Percentiles rank a stretch among this genome's conserved stretches.
phyloP scores from a whole-genome alignment of 345 rosid species.

The Physaria fendleri region DNA sequence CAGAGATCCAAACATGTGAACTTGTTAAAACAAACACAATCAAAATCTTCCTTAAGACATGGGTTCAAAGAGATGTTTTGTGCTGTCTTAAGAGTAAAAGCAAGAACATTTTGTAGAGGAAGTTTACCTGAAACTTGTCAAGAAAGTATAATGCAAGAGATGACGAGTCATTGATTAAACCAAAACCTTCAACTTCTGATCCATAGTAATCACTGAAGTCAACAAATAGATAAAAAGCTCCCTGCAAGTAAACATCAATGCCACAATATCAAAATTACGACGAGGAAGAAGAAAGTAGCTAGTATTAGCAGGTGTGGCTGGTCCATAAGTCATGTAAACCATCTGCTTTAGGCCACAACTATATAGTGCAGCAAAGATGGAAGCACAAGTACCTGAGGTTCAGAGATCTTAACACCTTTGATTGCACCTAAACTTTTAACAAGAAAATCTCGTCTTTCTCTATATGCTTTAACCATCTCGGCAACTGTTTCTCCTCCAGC shows the following conservation, averaged over 20 bases:
- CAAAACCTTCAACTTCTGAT: constrained; percentile 68
- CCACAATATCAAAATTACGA: neutral
- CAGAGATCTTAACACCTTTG: constrained; percentile 75
- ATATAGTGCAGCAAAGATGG: neutral
- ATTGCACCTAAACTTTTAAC: constrained; percentile 65
- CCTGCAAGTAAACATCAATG: constrained; percentile 43
- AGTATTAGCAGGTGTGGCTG: too few relatives aligned
- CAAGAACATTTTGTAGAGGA: neutral
- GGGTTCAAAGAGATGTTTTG: neutral
- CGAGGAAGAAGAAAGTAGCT: neutral
- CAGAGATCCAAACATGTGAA: neutral
- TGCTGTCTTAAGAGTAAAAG: neutral
- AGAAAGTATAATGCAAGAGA: constrained; percentile 60
- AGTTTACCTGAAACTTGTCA: constrained; percentile 34
- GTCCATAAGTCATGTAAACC: too few relatives aligned
- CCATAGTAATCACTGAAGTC: constrained; percentile 87
- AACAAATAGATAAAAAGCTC: constrained; percentile 89
- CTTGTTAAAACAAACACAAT: too few relatives aligned
- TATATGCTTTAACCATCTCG: constrained; percentile 79
- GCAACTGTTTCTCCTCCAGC: constrained; percentile 89
- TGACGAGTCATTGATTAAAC: constrained; percentile 56
- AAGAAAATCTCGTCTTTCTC: constrained; percentile 88
- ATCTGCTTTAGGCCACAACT: too few relatives aligned
- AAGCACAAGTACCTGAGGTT: constrained; percentile 62
- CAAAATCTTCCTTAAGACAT: neutral